Base-by-base conservation (phyloP, 192 early-diverging fungal species). In the Geranomyces variabilis region DNA sequence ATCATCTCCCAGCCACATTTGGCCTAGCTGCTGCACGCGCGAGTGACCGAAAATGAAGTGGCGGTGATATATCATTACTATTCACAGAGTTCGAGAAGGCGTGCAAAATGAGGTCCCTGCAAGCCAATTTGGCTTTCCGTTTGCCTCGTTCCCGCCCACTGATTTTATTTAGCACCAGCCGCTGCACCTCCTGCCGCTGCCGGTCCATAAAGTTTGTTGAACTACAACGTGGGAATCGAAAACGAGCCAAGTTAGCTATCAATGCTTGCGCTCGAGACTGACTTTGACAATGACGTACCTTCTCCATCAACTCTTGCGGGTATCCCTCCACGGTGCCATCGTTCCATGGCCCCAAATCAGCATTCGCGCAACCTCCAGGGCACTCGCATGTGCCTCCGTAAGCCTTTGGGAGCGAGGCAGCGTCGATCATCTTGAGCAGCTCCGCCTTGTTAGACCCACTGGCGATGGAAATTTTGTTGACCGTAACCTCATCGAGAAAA, bases 301-400 rank as follows among this genome's bases (percentile, higher is more conserved):
- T 75, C 59, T 84, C 83, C 51, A 73, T 75, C 59, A 74, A 70
- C 60, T 69, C 63, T 59, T 80, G 66, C 21, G 85, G 85, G 68
- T 80, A 86, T 26, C 85, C 85, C 46, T 48, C 60, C 0, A 84
- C 81, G 34, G 79, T 70, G 0, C 82, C 80, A 71, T 86, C 82
- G 68, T 84, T 84, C 85, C 85, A 86, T 9, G 85, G 85, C 2
- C 85, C 85, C 31, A 78, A 61, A 64, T 86, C 85, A 10, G 75
- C 69, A 48, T 65, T 34, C 30, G 83, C 79, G 70, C 84, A 86
- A 14, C 85, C 85, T 1, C 66, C 77, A 4, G 74, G 73, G 61
- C 80, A 81, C 15, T 71, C 58, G 69, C 85, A 83, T 15, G 63
- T 74, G 9, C 85, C 85, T 4, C 85, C 85, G 24, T 79, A 70